phyloP scores from a whole-genome alignment of 345 rosid species.

The Ricinus communis region DNA sequence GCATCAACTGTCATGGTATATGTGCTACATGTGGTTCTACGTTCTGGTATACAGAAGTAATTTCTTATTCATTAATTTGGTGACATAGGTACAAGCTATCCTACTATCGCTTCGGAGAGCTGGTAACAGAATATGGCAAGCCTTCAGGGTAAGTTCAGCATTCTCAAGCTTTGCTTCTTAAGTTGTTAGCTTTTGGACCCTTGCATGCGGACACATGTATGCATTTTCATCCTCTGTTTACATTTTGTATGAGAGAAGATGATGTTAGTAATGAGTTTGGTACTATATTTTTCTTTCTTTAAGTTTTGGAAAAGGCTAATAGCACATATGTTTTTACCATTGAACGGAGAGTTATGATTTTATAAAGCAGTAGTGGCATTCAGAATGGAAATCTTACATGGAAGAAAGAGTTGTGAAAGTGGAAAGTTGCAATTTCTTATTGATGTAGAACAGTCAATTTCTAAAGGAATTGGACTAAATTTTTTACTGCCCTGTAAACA shows the following conservation, averaged over 20 bases:
- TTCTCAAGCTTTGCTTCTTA: not conserved
- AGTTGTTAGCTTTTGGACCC: not conserved
- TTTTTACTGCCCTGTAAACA: not conserved
- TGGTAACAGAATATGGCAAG: constrained; percentile 84
- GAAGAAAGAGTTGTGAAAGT: not conserved
- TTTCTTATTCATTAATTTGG: constrained; percentile 13
- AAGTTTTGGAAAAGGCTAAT: not conserved
- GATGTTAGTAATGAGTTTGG: not conserved
- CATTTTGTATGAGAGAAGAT: not conserved
- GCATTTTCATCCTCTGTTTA: not conserved
- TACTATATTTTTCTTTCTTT: not conserved
- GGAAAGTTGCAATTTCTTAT: not conserved
- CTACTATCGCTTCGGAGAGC: constrained; percentile 96
- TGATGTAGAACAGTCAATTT: not conserved
- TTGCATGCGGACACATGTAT: not conserved
- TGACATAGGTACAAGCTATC: constrained; percentile 80
- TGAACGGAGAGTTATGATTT: not conserved
- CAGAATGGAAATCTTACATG: not conserved
- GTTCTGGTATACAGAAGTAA: not conserved
- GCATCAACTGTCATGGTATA: not conserved
- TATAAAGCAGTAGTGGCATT: not conserved
- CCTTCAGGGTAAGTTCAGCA: constrained; percentile 82
- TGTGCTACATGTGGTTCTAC: not conserved
- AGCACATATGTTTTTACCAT: not conserved
- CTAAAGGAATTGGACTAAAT: not conserved